A percentile compares a stretch with the other conserved stretches of the same genome.
These are phyloP conservation scores for Trichosporon faecale DNA, from an alignment of 1,284 basidiomycete genomes.

Conservation along the genomic window DNA sequence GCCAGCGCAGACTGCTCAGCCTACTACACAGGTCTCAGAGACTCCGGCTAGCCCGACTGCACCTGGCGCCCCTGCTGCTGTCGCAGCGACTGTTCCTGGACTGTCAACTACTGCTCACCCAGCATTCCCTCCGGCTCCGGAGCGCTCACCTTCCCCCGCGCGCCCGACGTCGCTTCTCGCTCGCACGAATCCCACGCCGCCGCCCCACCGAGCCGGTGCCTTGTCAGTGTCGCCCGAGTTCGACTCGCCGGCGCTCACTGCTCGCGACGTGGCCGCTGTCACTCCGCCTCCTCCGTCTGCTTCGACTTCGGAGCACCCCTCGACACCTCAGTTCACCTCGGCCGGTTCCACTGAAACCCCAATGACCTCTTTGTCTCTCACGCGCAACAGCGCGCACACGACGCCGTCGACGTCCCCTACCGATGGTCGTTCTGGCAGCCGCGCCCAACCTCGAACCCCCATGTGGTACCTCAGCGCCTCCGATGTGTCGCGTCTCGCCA, in stretches of 20 bases:
- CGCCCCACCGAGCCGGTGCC: slow-evolving; percentile 16
- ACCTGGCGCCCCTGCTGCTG: slow-evolving; percentile 10
- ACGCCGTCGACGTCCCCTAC: slow-evolving; percentile 4
- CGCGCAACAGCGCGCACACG: slow-evolving; percentile 6
- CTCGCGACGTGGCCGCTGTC: not conserved
- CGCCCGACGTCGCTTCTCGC: not conserved
- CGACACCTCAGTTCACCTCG: not conserved
- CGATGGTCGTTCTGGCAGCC: not conserved
- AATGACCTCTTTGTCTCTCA: not conserved
- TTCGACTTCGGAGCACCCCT: not conserved
- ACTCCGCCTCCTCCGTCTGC: not conserved
- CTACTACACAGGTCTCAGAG: not conserved
- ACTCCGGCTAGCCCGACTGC: slow-evolving; percentile 8
- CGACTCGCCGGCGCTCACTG: not conserved
- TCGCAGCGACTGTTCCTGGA: not conserved
- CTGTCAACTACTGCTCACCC: not conserved
- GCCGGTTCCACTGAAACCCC: slow-evolving; percentile 9
- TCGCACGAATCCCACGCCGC: slow-evolving; percentile 21
- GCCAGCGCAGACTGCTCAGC: not conserved
- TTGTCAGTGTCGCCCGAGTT: slow-evolving; percentile 5
- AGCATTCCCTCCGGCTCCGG: slow-evolving; percentile 11
- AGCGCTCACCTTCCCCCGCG: slow-evolving; percentile 17
- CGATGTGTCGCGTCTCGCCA: slow-evolving; percentile 46
- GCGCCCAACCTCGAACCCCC: slow-evolving; percentile 1
- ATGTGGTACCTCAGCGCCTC: slow-evolving; percentile 52